These are phyloP conservation scores for Saturnispora sanitii DNA, from an alignment of 805 yeast species.

Conservation along the genomic window DNA sequence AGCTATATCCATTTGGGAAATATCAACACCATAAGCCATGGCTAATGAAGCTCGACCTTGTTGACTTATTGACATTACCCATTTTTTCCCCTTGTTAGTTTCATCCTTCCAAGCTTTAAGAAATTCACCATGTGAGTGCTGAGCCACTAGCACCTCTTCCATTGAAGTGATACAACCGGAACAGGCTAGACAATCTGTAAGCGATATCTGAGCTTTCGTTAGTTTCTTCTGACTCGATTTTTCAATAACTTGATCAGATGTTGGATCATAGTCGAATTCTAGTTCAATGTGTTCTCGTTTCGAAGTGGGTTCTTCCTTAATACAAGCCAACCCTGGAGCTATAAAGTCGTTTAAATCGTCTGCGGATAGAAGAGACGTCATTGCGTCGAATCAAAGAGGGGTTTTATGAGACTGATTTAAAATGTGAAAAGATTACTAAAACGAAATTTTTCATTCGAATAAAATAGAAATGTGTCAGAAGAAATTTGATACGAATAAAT, in stretches of 20 bases:
- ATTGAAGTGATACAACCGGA: constrained; percentile 96
- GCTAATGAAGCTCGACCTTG: constrained; percentile 82
- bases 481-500: too few species aligned
- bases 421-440: not conserved
- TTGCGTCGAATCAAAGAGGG: constrained; percentile 26
- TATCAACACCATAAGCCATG: constrained; percentile 43
- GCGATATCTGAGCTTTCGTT: constrained; percentile 75
- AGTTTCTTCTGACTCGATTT: constrained; percentile 38
- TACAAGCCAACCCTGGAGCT: constrained; percentile 88
- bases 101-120: constrained; percentile 41
- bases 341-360: constrained; percentile 93
- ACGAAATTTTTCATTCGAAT: not conserved
- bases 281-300: constrained; percentile 15
- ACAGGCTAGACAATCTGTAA: constrained; percentile 93
- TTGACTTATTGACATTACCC: constrained; percentile 75
- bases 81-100: constrained; percentile 28
- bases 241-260: constrained; percentile 54
- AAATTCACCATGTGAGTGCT: constrained; percentile 80
- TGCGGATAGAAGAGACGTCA: constrained; percentile 84
- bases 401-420: not conserved
- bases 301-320: constrained; percentile 49
- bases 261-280: constrained; percentile 50
- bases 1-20: constrained; percentile 51
- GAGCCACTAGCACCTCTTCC: constrained; percentile 86
- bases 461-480: too few species aligned